Evolutionary conservation across 2,329 filamentous ascomycete species (phyloP).

Genomic region (Cordyceps fumosorosea): DNA sequence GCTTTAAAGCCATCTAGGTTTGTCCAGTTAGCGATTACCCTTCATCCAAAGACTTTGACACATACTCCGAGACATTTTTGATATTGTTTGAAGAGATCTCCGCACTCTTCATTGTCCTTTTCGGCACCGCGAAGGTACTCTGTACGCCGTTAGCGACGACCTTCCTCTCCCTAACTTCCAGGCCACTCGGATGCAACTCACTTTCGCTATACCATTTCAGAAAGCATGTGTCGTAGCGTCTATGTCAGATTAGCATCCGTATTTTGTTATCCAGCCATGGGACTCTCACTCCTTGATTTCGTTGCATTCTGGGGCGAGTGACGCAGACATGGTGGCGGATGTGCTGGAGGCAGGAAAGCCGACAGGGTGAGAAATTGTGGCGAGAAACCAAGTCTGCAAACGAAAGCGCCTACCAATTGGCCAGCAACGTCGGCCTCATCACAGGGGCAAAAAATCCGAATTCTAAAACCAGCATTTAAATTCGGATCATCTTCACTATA

Average conservation of each 20-base stretch:
- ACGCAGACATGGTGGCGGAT: conserved; percentile 69
- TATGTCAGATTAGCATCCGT: conserved; percentile 30
- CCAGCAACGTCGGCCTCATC: background rate
- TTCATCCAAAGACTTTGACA: conserved; percentile 1
- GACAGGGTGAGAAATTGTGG: background rate
- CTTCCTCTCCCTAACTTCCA: background rate
- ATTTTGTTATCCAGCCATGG: background rate
- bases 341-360: conserved; percentile 7
- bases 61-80: conserved; percentile 76
- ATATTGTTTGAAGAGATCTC: conserved; percentile 79
- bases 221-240: conserved; percentile 94
- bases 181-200: conserved; percentile 38
- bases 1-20: conserved; percentile 71
- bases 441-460: background rate
- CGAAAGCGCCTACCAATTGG: background rate
- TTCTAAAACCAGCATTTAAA: too few relatives aligned
- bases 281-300: conserved; percentile 80
- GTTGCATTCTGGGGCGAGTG: conserved; percentile 89
- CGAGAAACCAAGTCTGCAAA: conserved; percentile 12
- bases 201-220: conserved; percentile 99
- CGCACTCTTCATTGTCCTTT: conserved; percentile 76
- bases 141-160: conserved; percentile 27
- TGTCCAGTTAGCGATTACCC: background rate
- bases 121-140: conserved; percentile 87
- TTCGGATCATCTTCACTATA: too few relatives aligned